Conservation (phyloP, 805 yeast species). For the Lachancea sp. region DNA sequence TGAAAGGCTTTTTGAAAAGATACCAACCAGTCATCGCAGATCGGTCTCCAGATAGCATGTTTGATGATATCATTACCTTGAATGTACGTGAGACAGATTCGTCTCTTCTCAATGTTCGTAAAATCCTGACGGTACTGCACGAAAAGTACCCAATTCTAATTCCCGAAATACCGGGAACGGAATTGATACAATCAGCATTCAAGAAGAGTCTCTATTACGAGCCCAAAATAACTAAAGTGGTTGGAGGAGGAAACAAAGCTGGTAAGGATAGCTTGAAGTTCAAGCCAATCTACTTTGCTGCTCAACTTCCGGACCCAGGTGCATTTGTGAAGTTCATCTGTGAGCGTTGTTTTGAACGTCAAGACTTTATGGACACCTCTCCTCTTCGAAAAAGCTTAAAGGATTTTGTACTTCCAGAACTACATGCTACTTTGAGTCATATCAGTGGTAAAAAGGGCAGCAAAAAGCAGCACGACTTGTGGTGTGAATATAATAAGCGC, state of each 20-base stretch:
- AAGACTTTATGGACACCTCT: slow-evolving; percentile 3
- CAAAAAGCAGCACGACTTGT: slow-evolving; percentile 19
- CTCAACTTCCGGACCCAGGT: slow-evolving; percentile 27
- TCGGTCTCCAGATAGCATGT: slow-evolving; percentile 53
- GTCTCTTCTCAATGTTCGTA: slow-evolving; percentile 43
- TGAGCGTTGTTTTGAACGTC: background rate
- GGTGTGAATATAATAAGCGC: slow-evolving; percentile 24
- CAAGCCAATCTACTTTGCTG: slow-evolving; percentile 43
- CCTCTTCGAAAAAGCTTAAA: slow-evolving; percentile 2
- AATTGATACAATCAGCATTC: slow-evolving; percentile 42
- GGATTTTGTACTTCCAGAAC: slow-evolving; percentile 40
- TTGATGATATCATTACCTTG: slow-evolving; percentile 61
- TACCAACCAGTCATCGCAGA: slow-evolving; percentile 52
- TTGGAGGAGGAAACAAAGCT: slow-evolving; percentile 16
- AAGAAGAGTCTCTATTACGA: slow-evolving; percentile 45
- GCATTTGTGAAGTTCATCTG: slow-evolving; percentile 13
- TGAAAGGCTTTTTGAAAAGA: slow-evolving; percentile 66
- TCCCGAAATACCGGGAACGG: slow-evolving; percentile 37
- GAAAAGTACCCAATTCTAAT: slow-evolving; percentile 41
- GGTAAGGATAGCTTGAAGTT: slow-evolving; percentile 12
- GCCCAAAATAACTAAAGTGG: slow-evolving; percentile 43
- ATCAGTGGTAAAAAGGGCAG: slow-evolving; percentile 30
- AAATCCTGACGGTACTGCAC: slow-evolving; percentile 37
- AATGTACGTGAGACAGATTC: slow-evolving; percentile 39
- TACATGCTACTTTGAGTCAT: slow-evolving; percentile 69